A percentile compares a stretch with the other conserved stretches of the same genome.
Evolutionary conservation across 2,329 filamentous ascomycete species (phyloP).

Genomic region (Diaporthe eres): DNA sequence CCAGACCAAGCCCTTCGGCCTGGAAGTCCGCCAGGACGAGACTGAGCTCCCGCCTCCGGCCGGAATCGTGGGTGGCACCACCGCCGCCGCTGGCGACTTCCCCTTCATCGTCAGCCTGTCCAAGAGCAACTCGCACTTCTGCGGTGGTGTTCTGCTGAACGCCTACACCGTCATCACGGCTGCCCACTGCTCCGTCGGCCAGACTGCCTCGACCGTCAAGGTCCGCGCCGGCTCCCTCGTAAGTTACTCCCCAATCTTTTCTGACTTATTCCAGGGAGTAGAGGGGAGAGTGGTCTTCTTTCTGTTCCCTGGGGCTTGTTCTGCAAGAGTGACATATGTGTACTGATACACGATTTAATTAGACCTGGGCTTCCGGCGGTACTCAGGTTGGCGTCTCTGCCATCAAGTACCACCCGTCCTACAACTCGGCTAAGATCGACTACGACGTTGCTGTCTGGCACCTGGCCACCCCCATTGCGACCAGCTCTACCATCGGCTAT

Average conservation of each 20-base stretch:
- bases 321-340: not conserved
- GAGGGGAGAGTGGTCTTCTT: not conserved
- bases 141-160: slow-evolving; percentile 50
- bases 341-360: not conserved
- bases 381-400: slow-evolving; percentile 45
- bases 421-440: slow-evolving; percentile 42
- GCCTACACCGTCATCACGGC: slow-evolving; percentile 52
- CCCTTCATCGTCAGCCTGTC: slow-evolving; percentile 51
- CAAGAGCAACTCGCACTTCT: slow-evolving; percentile 44
- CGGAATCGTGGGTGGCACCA: slow-evolving; percentile 27
- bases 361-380: slow-evolving; percentile 49
- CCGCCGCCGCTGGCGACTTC: slow-evolving; percentile 47
- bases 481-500: slow-evolving; percentile 46
- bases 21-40: slow-evolving; percentile 17
- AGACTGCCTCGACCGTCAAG: slow-evolving; percentile 41
- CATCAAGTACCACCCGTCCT: slow-evolving; percentile 47
- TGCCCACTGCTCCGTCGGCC: slow-evolving; percentile 49
- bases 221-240: slow-evolving; percentile 49
- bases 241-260: not conserved
- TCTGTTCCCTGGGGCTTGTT: fast-evolving
- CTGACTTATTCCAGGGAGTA: no score
- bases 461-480: slow-evolving; percentile 46
- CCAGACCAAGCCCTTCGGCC: slow-evolving; percentile 33
- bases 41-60: not conserved
- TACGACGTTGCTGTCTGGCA: slow-evolving; percentile 51